Evolutionary conservation across 768 basidiomycete species (phyloP).

Genomic region (Tulasnella calospora): DNA sequence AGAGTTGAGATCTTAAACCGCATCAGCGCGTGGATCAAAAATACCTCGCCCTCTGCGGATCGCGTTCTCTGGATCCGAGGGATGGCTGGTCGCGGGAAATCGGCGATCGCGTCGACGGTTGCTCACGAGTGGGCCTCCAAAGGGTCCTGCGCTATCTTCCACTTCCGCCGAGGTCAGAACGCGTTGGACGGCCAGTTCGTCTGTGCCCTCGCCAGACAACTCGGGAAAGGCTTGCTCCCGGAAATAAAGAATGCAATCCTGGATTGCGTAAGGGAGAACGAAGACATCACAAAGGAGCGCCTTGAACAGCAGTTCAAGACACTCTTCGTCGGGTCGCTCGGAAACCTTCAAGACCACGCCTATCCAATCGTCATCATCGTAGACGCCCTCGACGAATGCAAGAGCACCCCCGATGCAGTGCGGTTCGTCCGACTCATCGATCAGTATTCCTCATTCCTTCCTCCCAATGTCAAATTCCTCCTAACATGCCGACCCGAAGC

Average conservation of each 20-base stretch:
- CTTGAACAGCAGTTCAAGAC: neutral
- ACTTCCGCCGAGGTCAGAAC: neutral
- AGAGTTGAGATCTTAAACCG: neutral
- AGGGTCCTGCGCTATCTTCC: neutral
- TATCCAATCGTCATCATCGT: neutral
- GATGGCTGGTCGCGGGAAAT: neutral
- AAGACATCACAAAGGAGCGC: too few relatives aligned
- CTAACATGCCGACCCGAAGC: neutral
- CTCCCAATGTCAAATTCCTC: neutral
- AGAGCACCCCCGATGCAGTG: neutral
- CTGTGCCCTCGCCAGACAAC: neutral
- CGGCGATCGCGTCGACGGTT: neutral
- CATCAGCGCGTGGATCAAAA: neutral
- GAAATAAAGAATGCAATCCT: neutral
- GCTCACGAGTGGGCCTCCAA: neutral
- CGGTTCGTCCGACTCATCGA: neutral
- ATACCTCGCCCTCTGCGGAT: neutral
- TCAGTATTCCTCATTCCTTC: neutral
- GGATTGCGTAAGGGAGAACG: neutral
- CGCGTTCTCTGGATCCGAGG: neutral
- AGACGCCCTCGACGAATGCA: neutral
- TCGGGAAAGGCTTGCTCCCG: neutral
- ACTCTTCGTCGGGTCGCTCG: neutral
- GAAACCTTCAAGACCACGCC: neutral
- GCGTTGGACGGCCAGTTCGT: neutral